These are phyloP conservation scores for Candida ipomoeae DNA, from an alignment of 805 yeast species.

Conservation along the genomic window DNA sequence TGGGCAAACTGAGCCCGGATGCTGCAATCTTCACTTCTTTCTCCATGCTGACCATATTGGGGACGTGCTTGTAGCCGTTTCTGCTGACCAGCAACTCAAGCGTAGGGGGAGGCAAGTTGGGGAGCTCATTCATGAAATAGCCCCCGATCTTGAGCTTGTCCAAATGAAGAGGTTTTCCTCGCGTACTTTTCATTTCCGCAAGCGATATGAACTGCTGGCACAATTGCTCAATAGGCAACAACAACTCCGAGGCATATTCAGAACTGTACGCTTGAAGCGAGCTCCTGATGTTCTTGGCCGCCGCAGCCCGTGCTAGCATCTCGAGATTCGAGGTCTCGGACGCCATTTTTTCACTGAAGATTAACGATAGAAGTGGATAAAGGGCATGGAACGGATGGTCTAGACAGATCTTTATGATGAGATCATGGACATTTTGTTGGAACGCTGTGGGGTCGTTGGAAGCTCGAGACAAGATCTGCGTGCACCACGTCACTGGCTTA, in stretches of 20 bases:
- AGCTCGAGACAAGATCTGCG: constrained; percentile 74
- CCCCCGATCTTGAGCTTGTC: constrained; percentile 38
- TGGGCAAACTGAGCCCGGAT: constrained; percentile 86
- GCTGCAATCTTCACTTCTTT: constrained; percentile 56
- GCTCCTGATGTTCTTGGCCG: constrained; percentile 47
- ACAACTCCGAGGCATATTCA: constrained; percentile 23
- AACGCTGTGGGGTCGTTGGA: constrained; percentile 47
- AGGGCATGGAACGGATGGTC: constrained; percentile 73
- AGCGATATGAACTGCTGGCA: constrained; percentile 49
- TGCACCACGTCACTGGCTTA: constrained; percentile 74
- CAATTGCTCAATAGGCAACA: constrained; percentile 46
- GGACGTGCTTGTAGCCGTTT: constrained; percentile 42
- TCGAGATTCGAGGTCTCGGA: constrained; percentile 24
- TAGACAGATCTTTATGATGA: constrained; percentile 45
- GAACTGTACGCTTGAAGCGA: constrained; percentile 26
- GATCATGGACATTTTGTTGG: constrained; percentile 47
- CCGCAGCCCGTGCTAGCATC: constrained; percentile 45
- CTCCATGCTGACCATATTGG: constrained; percentile 45
- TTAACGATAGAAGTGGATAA: constrained; percentile 57
- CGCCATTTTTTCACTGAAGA: constrained; percentile 38
- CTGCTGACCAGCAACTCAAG: constrained; percentile 38
- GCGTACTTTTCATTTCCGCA: constrained; percentile 43
- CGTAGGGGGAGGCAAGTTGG: constrained; percentile 68
- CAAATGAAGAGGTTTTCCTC: constrained; percentile 29
- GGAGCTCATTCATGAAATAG: constrained; percentile 49